Evolutionary conservation across 1,284 basidiomycete species (phyloP), one percentile per base, ranked within the genome.

Genomic region (Naganishia sp.): DNA sequence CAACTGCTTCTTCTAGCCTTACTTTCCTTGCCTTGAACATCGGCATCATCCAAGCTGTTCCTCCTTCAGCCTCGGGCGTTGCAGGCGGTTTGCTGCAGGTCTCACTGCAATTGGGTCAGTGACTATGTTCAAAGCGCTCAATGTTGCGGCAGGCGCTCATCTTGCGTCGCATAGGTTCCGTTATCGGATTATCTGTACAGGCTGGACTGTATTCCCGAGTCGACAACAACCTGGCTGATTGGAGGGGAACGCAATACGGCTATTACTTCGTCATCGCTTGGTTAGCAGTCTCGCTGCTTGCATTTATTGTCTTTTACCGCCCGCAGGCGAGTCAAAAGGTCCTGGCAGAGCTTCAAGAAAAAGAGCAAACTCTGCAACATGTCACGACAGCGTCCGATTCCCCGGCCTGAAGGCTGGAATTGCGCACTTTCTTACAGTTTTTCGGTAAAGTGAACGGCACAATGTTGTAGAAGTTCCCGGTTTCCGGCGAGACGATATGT

Each of bases 21-120:
- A 59, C 52, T 13, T 60, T 56, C 59, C 64, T 70, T 2, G 44
- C 55, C 18, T 44, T 49, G 46, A 75, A 72, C 59, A 73, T 78
- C 39, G 70, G 64, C 1, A 68, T 77, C 64, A 78, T 78, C 71
- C 73, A 71, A n/a, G 64, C 72, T 2, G 75, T 74, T 0, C 75
- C 75, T 1, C 68, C 74, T 1, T 64, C 75, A 18, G 71, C 70
- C 56, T 68, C 77, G 0, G 78, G 78, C 11, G 75, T 80, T 18
- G 76, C 74, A 6, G 76, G 77, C 18, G 78, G 77, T 1, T 65
- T 77, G 45, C 70, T 78, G 28, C 78, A 80, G 68, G 73, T 76
- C 36, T 56, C 71, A 10, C 56, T 77, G 4, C 79, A 79, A 70
- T 67, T 76, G 36, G 77, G 60, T 42, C 36, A 50, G 55, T 28